A percentile compares a stretch with the other conserved stretches of the same genome.
Evolutionary conservation across 2,329 filamentous ascomycete genomes (phyloP).

Genomic region (Trichothecium roseum): DNA sequence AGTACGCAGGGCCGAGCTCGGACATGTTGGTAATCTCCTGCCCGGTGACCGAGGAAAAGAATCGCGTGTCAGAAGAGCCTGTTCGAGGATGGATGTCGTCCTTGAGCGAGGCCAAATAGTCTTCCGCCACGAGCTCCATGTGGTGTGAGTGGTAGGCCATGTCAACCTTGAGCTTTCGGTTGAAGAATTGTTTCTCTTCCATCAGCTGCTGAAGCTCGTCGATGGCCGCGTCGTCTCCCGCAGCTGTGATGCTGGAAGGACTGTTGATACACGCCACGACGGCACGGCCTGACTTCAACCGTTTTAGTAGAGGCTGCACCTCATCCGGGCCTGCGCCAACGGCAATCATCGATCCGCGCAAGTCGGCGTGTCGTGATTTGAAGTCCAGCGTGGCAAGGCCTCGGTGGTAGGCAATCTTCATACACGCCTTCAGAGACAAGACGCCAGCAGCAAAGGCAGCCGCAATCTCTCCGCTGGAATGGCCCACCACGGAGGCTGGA

Average conservation of each 20-base stretch:
- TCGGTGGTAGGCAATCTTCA: slow-evolving; percentile 39
- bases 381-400: slow-evolving; percentile 23
- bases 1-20: slow-evolving; percentile 9
- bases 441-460: slow-evolving; percentile 34
- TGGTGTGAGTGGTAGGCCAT: slow-evolving; percentile 40
- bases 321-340: not conserved
- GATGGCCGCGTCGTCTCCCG: slow-evolving; percentile 18
- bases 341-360: slow-evolving; percentile 24
- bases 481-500: slow-evolving; percentile 29
- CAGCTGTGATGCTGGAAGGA: slow-evolving; percentile 13
- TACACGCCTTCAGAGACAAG: slow-evolving; percentile 31
- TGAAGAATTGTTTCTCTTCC: slow-evolving; percentile 17
- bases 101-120: slow-evolving; percentile 6
- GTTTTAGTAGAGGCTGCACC: not conserved
- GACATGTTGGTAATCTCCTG: slow-evolving; percentile 2
- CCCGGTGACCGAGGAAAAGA: slow-evolving; percentile 15
- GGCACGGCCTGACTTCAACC: slow-evolving; percentile 8
- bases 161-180: slow-evolving; percentile 26
- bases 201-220: slow-evolving; percentile 10
- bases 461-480: slow-evolving; percentile 38
- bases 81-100: not conserved
- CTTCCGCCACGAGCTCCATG: slow-evolving; percentile 20
- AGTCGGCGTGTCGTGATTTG: slow-evolving; percentile 4
- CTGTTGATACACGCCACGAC: slow-evolving; percentile 15
- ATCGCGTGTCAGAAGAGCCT: slow-evolving; percentile 6